A percentile compares a stretch with the other conserved stretches of the same genome.
Evolutionary conservation across 192 early-diverging fungal genomes (phyloP).

Genomic region (Coemansia sp.): DNA sequence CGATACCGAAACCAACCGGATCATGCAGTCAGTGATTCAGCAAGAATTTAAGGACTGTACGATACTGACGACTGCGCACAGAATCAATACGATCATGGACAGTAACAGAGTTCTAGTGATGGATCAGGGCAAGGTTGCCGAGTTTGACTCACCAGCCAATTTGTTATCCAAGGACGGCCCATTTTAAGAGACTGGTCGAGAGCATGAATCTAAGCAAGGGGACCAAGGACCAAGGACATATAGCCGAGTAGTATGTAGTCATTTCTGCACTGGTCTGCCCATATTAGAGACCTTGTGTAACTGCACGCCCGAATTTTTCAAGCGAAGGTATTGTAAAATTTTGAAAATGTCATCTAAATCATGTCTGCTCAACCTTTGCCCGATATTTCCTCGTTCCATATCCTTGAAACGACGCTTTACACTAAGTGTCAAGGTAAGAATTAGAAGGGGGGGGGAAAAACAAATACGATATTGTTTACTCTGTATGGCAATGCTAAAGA

Average conservation of each 20-base stretch:
- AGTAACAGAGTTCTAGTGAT: conserved; percentile 64
- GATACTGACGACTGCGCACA: conserved; percentile 69
- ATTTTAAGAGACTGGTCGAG: conserved; percentile 15
- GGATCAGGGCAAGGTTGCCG: conserved; percentile 31
- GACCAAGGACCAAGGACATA: background rate
- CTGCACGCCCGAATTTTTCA: background rate
- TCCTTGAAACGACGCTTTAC: conserved; percentile 44
- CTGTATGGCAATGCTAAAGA: background rate
- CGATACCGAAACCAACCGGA: conserved; percentile 56
- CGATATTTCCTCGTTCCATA: conserved; percentile 21
- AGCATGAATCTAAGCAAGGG: conserved; percentile 14
- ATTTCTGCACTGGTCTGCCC: background rate
- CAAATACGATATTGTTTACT: background rate
- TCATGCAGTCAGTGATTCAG: conserved; percentile 67
- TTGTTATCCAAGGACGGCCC: conserved; percentile 4
- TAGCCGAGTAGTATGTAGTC: background rate
- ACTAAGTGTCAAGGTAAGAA: conserved; percentile 5
- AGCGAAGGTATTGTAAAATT: background rate
- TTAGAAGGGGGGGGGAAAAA: too few relatives aligned
- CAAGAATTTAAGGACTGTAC: conserved; percentile 28
- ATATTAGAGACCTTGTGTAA: background rate
- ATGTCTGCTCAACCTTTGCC: conserved; percentile 13
- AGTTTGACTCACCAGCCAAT: conserved; percentile 27
- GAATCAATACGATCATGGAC: conserved; percentile 65
- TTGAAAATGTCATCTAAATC: background rate